Conservation (phyloP, 2,329 filamentous ascomycete species). For the Pseudocercospora eumusae region DNA sequence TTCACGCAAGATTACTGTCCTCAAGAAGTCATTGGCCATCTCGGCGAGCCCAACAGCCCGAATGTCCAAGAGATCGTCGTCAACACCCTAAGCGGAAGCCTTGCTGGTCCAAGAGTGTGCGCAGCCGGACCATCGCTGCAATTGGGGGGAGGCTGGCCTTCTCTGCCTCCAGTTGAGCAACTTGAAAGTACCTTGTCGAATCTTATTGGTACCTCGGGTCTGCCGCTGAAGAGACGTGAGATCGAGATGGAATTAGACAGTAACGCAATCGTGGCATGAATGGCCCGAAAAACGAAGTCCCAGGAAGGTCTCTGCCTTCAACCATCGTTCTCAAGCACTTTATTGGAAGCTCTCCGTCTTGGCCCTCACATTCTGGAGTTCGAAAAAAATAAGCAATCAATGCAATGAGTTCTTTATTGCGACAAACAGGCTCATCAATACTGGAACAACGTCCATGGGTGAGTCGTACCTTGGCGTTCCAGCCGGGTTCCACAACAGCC, state of each 20-base stretch:
- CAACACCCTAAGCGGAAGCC: constrained; percentile 13
- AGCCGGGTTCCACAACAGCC: too few species aligned
- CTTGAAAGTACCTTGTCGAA: constrained; percentile 1
- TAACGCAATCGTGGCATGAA: background rate
- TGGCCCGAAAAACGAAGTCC: too few species aligned
- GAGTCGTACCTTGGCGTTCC: too few species aligned
- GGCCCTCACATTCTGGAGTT: too few species aligned
- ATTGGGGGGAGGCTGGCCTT: constrained; percentile 5
- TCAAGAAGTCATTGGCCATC: constrained; percentile 17
- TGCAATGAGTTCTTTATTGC: too few species aligned
- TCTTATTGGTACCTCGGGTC: background rate
- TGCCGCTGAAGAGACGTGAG: background rate
- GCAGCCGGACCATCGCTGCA: background rate
- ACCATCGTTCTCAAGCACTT: too few species aligned
- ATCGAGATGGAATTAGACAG: background rate
- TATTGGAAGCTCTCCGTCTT: too few species aligned
- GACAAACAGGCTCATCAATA: too few species aligned
- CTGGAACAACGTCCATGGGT: too few species aligned
- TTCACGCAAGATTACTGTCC: constrained; percentile 26
- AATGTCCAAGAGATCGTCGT: constrained; percentile 16
- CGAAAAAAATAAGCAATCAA: too few species aligned
- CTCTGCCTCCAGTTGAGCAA: constrained; percentile 1
- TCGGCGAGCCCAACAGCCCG: constrained; percentile 12
- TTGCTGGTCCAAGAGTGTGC: constrained; percentile 4
- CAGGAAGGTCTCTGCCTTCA: too few species aligned